phyloP scores from a whole-genome alignment of 2,329 filamentous ascomycete species.

The Monilinia fructicola region DNA sequence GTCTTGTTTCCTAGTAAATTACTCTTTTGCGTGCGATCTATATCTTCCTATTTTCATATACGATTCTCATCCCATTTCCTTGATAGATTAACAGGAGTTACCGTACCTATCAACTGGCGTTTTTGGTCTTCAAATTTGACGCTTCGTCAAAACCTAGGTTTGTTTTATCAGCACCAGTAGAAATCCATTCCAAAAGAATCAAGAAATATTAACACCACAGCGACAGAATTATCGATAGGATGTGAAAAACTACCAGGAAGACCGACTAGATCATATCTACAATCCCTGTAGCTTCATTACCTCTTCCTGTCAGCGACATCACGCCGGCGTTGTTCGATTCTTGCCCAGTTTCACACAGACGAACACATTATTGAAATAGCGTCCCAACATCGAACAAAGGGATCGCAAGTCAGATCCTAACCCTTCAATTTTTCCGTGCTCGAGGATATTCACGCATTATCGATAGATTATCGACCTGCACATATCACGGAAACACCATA shows the following conservation, averaged over 20 bases:
- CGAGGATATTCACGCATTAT: not conserved
- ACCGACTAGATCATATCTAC: not conserved
- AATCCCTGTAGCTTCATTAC: not conserved
- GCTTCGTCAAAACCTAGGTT: not conserved
- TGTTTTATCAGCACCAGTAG: not conserved
- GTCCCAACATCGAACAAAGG: conserved; percentile 10
- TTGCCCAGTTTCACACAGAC: not conserved
- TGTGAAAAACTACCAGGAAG: not conserved
- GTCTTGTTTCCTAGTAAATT: not conserved
- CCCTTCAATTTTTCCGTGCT: not conserved
- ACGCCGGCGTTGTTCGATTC: not conserved
- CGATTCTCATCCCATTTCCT: not conserved
- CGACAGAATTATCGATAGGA: not conserved
- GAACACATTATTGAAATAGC: not conserved
- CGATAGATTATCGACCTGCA: not conserved
- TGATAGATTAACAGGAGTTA: not conserved
- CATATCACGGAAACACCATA: not conserved
- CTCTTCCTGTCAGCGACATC: not conserved
- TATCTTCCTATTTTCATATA: not conserved
- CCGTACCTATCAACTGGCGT: not conserved
- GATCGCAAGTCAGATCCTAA: not conserved
- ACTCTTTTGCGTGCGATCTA: not conserved
- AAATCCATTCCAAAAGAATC: not conserved
- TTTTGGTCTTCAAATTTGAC: not conserved
- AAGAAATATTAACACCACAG: not conserved